Base-by-base conservation (phyloP, 345 rosid genomes). In the Zanthoxylum bungeanum region DNA sequence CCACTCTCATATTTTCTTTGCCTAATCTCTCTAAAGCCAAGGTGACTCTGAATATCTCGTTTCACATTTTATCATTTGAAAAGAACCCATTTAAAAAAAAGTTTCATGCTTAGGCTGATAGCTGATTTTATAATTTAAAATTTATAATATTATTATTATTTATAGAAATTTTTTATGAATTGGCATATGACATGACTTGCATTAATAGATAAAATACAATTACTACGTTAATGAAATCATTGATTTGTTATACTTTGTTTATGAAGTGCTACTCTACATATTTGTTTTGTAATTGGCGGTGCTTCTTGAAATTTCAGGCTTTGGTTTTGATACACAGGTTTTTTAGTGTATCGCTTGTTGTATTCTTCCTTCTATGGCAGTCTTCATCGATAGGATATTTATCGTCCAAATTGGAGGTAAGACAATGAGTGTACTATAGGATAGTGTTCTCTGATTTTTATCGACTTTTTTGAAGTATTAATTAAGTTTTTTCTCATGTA, bases 321-420 rank as follows among this genome's bases (percentile, higher is more conserved):
- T 88, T 93, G 87, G 88, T 87, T 80, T 82, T 87, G 73, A 88
- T 93, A 81, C 97, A 89, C 84, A 89, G 98, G 78, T 91, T 93
- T 83, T 93, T 93, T 85, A 87, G 98, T 78, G 66, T 90, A 34
- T 88, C 96, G 4, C 92, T 91, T 50, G 82, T 89, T 70, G 70
- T 87, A 24, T 90, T 93, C 81, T 91, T 89, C 74, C 34, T 88
- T 75, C 84, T 93, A 47, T 93, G 97, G 97, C 86, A 75, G 8
- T 80, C 85, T 50, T 91, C 98, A 8, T 81, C 96, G 0, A 68
- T 68, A 2, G 91, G 81, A 68, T 37, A 73, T 83, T 63, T 81
- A n/a, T 70, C 76, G n/a, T 72, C 76, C 44, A 76, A 64, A 31
- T 33, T 85, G 56, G 81, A 87, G 91, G 97, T 93, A 81, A 68